Base-by-base conservation (phyloP, 805 yeast species). In the Spathaspora gorwiae region DNA sequence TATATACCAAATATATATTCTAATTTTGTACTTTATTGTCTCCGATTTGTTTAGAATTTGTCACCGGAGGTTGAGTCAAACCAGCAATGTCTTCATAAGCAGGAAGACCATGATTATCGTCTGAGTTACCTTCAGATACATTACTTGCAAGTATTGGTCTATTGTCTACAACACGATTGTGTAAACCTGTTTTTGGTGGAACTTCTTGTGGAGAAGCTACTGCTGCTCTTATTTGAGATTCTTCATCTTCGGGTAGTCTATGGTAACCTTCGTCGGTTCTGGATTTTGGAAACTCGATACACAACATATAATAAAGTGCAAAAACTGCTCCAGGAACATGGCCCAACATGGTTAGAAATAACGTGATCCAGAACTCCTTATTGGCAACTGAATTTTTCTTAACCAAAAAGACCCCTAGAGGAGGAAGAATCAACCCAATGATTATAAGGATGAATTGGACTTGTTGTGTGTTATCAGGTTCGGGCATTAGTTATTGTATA, bases 371-470 rank as follows among this genome's bases (percentile, higher is more conserved):
- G 39, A 68, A 63, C 48, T 67, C 72, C 52, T 61, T 62, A 47
- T 66, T 66, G 42, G 54, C 57, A 35, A 66, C 47, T n/a, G 63
- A 52, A 45, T 61, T 58, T 42, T 57, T 56, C 53, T 57, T 55
- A 41, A 66, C 47, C 11, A 70, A 50, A 40, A 61, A 62, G 26
- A 70, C 54, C 1, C 75, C 72, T 43, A 66, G 57, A 2, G 75
- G 75, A 12, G 76, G 75, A 30, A 70, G 44, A 8, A 68, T 49
- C 15, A 68, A 39, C 19, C 64, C 69, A 49, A 66, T 49, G 12
- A 66, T 37, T n/a, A 57, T 60, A 45, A 69, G 52, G 37, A 67
- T 47, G 27, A 57, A 37, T 43, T 47, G 57, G 44, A 65, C 62
- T 26, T 53, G 45, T 42, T 30, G 37, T 2, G 45, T 19, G 12